A percentile compares a stretch with the other conserved stretches of the same genome.
These are phyloP conservation scores for Colletotrichum sp. DNA, from an alignment of 2,329 filamentous ascomycete species.

Conservation along the genomic window DNA sequence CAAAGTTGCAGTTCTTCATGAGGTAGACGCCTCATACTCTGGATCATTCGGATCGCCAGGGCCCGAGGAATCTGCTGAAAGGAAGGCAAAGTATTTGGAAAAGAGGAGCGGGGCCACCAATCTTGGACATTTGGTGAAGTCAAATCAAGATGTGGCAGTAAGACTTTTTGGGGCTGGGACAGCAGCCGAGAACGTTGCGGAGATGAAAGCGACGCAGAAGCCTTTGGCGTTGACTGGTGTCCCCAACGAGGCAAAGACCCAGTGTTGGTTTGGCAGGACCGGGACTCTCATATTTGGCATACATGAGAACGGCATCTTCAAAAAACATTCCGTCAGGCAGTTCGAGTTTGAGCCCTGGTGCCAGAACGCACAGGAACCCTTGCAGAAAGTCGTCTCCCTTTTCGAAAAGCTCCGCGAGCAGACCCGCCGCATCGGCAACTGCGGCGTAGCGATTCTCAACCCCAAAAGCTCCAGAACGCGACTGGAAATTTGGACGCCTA, in stretches of 20 bases:
- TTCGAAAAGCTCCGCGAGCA: background rate
- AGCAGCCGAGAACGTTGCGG: background rate
- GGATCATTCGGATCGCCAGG: background rate
- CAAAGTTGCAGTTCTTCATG: constrained; percentile 45
- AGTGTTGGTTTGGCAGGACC: background rate
- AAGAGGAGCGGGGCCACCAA: background rate
- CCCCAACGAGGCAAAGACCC: background rate
- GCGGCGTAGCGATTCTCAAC: background rate
- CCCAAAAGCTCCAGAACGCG: background rate
- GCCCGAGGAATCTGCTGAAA: background rate
- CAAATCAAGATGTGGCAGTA: background rate
- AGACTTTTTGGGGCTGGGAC: background rate
- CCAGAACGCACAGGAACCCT: background rate
- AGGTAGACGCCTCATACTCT: constrained; percentile 24
- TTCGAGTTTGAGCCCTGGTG: background rate
- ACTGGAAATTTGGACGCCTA: background rate
- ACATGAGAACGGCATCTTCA: background rate
- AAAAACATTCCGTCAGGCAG: background rate
- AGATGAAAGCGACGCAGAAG: background rate
- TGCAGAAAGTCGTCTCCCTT: background rate
- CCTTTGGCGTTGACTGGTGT: background rate
- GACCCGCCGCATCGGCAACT: background rate
- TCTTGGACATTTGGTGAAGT: background rate
- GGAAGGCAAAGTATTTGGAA: background rate
- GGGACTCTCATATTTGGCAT: background rate